Evolutionary conservation across 1,284 basidiomycete genomes (phyloP), one percentile per base, ranked within the genome.

Genomic region (Cutaneotrichosporon sp.): DNA sequence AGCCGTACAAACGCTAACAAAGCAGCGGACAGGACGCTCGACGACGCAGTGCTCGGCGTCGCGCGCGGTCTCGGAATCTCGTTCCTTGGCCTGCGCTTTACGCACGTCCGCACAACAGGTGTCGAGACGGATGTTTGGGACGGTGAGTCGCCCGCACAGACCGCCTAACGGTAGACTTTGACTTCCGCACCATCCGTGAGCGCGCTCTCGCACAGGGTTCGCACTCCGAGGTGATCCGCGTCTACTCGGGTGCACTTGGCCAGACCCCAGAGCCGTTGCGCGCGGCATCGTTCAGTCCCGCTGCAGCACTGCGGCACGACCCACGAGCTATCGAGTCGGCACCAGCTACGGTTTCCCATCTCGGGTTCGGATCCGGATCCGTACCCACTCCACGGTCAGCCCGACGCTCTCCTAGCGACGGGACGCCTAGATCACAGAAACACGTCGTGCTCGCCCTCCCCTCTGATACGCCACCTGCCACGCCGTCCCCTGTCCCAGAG

Each of bases 111-210:
- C 46, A 60, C 66, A 4, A 65, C 68, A 13, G 75, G 72, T 4
- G 31, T 67, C 38, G 72, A 74, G 56, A 69, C 69, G 1, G 69
- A 70, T 22, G 68, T 76, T 2, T 69, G 65, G 62, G 75, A 76
- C 61, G 69, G 75, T 76, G 55, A 62, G 73, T 70, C 55, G 22
- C 53, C 10, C 9, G 32, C 34, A 38, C 53, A 13, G 10, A 34
- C 51, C 18, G 21, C 55, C 46, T 51, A 36, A 58, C 38, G 16
- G 11, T 42, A 76, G 75, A 73, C 50, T 74, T 66, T 34, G 75
- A 76, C 60, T 72, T 69, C 36, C 57, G 65, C 11, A 65, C 72
- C 4, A 65, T 76, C 57, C 67, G 70, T 21, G 62, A 64, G 14
- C 66, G 75, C 57, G 75, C 72, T 0, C 21, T 68, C 1, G 71